These are phyloP conservation scores for Fomitopsis palustris DNA, from an alignment of 1,284 basidiomycete genomes.

Conservation along the genomic window DNA sequence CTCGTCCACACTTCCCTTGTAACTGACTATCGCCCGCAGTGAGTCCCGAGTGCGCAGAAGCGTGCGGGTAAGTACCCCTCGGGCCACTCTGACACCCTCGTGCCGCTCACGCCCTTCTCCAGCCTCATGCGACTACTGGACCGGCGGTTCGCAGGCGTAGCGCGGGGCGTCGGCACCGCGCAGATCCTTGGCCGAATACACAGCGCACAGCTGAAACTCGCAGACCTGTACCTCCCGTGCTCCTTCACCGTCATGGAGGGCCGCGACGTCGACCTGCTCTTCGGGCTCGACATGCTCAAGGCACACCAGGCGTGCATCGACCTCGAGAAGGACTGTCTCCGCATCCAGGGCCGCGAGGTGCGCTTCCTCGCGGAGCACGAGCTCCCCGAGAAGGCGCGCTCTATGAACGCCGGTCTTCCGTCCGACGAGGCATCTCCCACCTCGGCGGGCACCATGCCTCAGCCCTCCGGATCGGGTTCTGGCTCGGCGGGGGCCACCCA, in stretches of 20 bases:
- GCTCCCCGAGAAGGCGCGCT: conserved; percentile 77
- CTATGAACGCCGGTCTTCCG: conserved; percentile 30
- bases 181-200: conserved; percentile 94
- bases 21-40: conserved; percentile 46
- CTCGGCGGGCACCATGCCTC: conserved; percentile 14
- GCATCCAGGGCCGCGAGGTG: conserved; percentile 87
- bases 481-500: conserved; percentile 9
- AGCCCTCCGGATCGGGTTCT: conserved; percentile 18
- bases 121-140: conserved; percentile 90
- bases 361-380: conserved; percentile 92
- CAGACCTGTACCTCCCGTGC: conserved; percentile 82
- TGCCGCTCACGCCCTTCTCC: neutral
- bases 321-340: conserved; percentile 80
- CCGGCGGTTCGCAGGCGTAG: conserved; percentile 84
- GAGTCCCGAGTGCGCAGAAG: conserved; percentile 92
- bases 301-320: conserved; percentile 96
- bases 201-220: conserved; percentile 88
- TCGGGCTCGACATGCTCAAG: conserved; percentile 98
- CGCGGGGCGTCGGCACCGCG: conserved; percentile 94
- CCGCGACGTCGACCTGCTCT: conserved; percentile 87
- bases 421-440: conserved; percentile 10
- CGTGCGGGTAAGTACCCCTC: conserved; percentile 66
- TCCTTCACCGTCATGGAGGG: conserved; percentile 98
- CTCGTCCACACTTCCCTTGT: neutral
- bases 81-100: neutral